Evolutionary conservation across 495 filamentous ascomycete species (phyloP), one percentile per base, ranked within the genome.

Genomic region (Neurospora sp.): DNA sequence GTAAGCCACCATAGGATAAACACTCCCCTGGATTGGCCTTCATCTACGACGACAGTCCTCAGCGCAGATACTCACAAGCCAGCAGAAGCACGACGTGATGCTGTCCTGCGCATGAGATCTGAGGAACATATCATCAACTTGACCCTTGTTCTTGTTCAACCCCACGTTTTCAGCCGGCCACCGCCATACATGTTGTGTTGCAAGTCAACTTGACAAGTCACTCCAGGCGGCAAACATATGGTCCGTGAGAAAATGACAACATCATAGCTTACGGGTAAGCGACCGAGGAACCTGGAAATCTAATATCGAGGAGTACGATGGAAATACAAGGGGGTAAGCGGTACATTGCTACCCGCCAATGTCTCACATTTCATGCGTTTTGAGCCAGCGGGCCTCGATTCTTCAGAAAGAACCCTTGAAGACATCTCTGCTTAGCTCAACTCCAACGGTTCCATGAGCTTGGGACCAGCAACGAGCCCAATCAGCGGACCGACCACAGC

Each of bases 361-460:
- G 27, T 66, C 54, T 66, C 54, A 66, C 54, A 66, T 66, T 66
- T 66, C 54, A 35, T 66, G 27, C 54, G 14, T 66, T 66, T 66
- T 18, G 27, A 59, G 48, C 48, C 20, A 14, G 20, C 48, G 10
- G 27, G 6, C 27, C 27, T 35, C 70, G 20, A 71, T 37, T 39
- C 44, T 54, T 35, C 71, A n/a, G 42, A 37, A 46, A n/a, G 42
- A 37, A 35, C 16, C 44, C 31, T 39, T 69, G 20, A 35, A 12
- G 18, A 38, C 6, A 62, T 62, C 5, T 66, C 44, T 18, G 42
- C 18, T n/a, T 8, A 69, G 46, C 46, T 20, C 10, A 23, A 27
- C 20, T 27, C 16, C 74, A 42, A 69, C 72, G 66, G 69, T 73
- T 48, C 72, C 74, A 74, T 74, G 46, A 75, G 69, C 46, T 70